Evolutionary conservation across 768 basidiomycete species (phyloP).

Genomic region (Russula sp.): DNA sequence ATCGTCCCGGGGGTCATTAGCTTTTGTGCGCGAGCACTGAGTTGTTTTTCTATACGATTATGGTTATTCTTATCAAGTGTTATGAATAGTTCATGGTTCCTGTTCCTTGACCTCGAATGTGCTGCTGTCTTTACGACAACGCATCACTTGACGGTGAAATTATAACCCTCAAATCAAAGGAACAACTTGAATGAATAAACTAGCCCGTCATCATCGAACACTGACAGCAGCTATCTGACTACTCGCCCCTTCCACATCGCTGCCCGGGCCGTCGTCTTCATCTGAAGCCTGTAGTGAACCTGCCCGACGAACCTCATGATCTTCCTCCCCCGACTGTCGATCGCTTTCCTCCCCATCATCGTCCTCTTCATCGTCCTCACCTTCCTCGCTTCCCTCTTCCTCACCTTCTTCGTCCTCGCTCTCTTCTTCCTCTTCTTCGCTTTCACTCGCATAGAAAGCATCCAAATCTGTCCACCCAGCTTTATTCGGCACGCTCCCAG

Average conservation of each 20-base stretch:
- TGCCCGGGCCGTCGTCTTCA: not conserved
- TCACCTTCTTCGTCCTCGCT: conserved; percentile 33
- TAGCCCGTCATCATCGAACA: conserved; percentile 3
- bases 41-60: not conserved
- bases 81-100: too few species aligned
- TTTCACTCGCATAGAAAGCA: conserved; percentile 56
- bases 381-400: conserved; percentile 29
- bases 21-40: not conserved
- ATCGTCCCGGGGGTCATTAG: not conserved
- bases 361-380: too few species aligned
- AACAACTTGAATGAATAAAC: not conserved
- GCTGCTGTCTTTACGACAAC: not conserved
- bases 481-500: conserved; percentile 40
- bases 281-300: conserved; percentile 8
- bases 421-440: conserved; percentile 37
- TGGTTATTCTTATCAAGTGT: too few species aligned
- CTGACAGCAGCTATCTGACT: conserved; percentile 1
- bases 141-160: not conserved
- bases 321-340: conserved; percentile 36
- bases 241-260: conserved; percentile 11
- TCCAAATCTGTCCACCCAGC: conserved; percentile 61
- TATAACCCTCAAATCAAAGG: not conserved
- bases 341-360: conserved; percentile 34
- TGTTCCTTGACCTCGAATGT: not conserved
- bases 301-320: conserved; percentile 16